phyloP scores from a whole-genome alignment of 1,284 basidiomycete genomes.

The Tilletiopsis washingtonensis region DNA sequence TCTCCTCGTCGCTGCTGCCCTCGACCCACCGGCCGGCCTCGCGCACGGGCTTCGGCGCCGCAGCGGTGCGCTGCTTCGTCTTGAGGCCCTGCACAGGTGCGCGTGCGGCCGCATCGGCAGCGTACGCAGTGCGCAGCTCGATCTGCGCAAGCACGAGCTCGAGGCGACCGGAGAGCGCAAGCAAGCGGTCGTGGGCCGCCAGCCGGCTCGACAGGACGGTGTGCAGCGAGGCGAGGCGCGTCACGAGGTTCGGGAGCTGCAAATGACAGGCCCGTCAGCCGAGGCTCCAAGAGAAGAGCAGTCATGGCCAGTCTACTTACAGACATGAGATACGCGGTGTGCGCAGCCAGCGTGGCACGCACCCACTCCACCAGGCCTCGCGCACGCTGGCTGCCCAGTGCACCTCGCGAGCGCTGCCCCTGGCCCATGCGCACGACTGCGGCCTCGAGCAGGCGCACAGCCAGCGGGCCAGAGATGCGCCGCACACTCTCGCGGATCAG shows the following conservation, averaged over 20 bases:
- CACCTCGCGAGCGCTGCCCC: constrained; percentile 28
- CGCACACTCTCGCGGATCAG: constrained; percentile 83
- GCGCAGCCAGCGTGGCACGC: constrained; percentile 72
- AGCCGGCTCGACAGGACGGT: constrained; percentile 72
- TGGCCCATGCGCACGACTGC: constrained; percentile 77
- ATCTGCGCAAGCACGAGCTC: constrained; percentile 92
- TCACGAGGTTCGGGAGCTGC: constrained; percentile 75
- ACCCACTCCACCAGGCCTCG: constrained; percentile 80
- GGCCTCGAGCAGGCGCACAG: constrained; percentile 75
- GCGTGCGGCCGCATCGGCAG: constrained; percentile 23
- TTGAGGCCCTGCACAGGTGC: constrained; percentile 1
- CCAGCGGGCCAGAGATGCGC: constrained; percentile 78
- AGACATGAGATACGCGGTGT: constrained; percentile 89
- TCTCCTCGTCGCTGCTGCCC: constrained; percentile 7
- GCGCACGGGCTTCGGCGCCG: background rate
- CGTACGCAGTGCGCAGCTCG: constrained; percentile 57
- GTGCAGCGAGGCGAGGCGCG: constrained; percentile 73
- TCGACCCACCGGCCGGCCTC: constrained; percentile 6
- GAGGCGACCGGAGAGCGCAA: constrained; percentile 77
- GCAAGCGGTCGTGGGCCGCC: constrained; percentile 71
- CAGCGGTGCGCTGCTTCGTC: background rate
- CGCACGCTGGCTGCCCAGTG: constrained; percentile 28
- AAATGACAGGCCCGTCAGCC: constrained; percentile 4
- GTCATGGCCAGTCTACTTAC: no score
- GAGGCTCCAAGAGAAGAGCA: no score